Percentiles rank a stretch among this genome's conserved stretches.
phyloP scores from a whole-genome alignment of 2,329 filamentous ascomycete species.

The Ascochyta koolunga region DNA sequence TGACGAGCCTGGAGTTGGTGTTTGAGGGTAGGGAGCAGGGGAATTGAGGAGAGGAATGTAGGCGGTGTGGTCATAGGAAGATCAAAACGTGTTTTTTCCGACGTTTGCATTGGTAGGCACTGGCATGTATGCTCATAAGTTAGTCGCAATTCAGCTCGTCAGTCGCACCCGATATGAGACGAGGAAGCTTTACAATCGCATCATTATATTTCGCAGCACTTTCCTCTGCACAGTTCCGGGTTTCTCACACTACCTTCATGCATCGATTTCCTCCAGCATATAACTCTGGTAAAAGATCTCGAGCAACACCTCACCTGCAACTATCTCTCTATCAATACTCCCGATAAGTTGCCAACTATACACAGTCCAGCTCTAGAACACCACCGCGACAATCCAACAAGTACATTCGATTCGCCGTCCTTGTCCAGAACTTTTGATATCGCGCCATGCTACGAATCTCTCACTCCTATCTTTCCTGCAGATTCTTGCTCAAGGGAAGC shows the following conservation, averaged over 20 bases:
- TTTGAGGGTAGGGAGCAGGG: too few species aligned
- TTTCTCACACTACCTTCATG: not conserved
- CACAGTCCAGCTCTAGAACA: not conserved
- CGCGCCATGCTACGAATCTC: too few species aligned
- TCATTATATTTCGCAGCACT: too few species aligned
- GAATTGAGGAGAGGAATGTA: too few species aligned
- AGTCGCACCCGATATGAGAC: too few species aligned
- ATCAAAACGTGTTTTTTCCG: too few species aligned
- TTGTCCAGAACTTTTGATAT: not conserved
- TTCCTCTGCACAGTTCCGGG: not conserved
- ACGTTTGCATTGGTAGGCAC: too few species aligned
- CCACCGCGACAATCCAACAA: not conserved
- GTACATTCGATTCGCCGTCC: not conserved
- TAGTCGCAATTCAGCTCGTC: too few species aligned
- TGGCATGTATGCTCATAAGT: too few species aligned
- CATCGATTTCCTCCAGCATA: not conserved
- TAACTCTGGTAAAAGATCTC: not conserved
- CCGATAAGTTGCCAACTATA: not conserved
- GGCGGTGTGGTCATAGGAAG: too few species aligned
- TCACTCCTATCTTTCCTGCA: not conserved
- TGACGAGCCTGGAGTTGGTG: too few species aligned
- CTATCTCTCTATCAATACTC: not conserved
- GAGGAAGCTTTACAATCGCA: too few species aligned
- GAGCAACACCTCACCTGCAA: not conserved
- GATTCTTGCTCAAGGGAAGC: not conserved